A percentile compares a stretch with the other conserved stretches of the same genome.
phyloP scores from a whole-genome alignment of 2,329 filamentous ascomycete species.

The Botryotinia convoluta region DNA sequence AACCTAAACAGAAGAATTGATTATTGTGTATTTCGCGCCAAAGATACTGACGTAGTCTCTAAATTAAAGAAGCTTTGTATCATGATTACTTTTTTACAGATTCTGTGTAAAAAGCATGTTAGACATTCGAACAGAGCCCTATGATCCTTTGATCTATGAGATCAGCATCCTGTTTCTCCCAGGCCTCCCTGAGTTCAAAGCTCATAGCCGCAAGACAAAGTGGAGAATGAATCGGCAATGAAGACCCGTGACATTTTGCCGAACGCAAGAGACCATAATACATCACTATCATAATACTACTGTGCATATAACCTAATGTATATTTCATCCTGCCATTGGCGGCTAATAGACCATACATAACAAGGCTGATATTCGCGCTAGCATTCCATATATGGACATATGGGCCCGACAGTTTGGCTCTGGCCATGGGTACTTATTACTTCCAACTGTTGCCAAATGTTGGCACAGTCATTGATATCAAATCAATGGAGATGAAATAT shows the following conservation, averaged over 20 bases:
- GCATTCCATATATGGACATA: not conserved
- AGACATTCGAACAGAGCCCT: not conserved
- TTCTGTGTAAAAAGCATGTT: not conserved
- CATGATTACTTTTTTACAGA: not conserved
- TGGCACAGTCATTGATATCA: not conserved
- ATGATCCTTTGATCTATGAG: not conserved
- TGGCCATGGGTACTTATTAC: constrained; percentile 7
- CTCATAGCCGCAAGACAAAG: not conserved
- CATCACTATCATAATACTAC: constrained; percentile 10
- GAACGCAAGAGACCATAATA: not conserved
- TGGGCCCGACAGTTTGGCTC: constrained; percentile 6
- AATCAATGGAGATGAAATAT: not conserved
- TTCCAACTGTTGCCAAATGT: constrained; percentile 12
- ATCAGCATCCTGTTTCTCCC: not conserved
- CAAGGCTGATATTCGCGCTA: not conserved
- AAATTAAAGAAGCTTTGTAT: not conserved
- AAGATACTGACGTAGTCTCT: not conserved
- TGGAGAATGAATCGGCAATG: not conserved
- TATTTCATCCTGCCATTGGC: not conserved
- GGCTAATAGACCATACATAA: not conserved
- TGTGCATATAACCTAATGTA: not conserved
- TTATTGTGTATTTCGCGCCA: not conserved
- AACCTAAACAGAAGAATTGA: not conserved
- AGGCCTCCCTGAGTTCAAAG: not conserved
- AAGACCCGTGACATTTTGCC: not conserved